Evolutionary conservation across 2,329 filamentous ascomycete genomes (phyloP).

Genomic region (Biscogniauxia mediterranea): DNA sequence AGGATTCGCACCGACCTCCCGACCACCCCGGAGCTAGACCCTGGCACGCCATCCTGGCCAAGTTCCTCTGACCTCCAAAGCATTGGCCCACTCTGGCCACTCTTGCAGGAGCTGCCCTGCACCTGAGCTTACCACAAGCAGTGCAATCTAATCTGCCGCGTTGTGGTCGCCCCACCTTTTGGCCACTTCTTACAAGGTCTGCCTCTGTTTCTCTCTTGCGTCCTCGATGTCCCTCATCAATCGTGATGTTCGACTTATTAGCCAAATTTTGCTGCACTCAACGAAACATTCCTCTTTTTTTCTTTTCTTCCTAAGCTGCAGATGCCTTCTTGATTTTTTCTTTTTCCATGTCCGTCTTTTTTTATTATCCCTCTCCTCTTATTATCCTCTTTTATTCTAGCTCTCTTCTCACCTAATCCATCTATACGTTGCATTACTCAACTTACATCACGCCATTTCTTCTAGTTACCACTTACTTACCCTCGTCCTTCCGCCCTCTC

Average conservation of each 20-base stretch:
- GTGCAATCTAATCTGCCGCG: slow-evolving; percentile 24
- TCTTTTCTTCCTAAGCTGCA: background rate
- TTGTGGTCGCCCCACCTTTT: slow-evolving; percentile 21
- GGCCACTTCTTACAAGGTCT: background rate
- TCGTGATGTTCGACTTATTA: background rate
- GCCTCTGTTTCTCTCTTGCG: background rate
- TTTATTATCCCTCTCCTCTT: background rate
- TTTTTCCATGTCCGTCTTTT: background rate
- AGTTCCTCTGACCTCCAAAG: background rate
- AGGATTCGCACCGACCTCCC: background rate
- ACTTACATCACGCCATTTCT: background rate
- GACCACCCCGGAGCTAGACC: slow-evolving; percentile 2
- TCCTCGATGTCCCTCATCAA: background rate
- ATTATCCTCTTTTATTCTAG: too few species aligned
- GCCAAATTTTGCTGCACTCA: background rate
- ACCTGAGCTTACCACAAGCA: background rate
- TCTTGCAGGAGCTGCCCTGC: background rate
- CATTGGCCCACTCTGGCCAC: background rate
- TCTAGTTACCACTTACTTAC: too few species aligned
- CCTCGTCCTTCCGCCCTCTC: background rate
- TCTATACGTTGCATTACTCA: background rate
- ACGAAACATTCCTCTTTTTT: background rate
- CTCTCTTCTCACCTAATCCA: too few species aligned
- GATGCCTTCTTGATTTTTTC: background rate
- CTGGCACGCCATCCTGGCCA: background rate